A percentile compares a stretch with the other conserved stretches of the same genome.
Evolutionary conservation across 306 rosid species (phyloP).

Genomic region (Sophora flavescens): DNA sequence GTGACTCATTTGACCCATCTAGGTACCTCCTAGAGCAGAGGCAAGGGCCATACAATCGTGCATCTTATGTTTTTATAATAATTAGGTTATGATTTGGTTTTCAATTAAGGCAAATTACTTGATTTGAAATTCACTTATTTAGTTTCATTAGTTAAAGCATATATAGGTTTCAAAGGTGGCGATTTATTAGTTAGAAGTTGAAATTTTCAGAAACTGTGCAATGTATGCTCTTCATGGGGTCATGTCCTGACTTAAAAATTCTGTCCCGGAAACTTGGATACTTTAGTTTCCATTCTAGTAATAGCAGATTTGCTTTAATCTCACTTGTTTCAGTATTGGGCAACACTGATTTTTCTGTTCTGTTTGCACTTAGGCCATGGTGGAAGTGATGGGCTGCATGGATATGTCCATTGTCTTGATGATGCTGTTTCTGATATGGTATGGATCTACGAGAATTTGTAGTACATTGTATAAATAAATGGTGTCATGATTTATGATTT

Average conservation of each 20-base stretch:
- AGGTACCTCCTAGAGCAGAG: slow-evolving; percentile 16
- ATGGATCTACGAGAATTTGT: slow-evolving; percentile 26
- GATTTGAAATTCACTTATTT: background rate
- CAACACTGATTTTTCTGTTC: slow-evolving; percentile 24
- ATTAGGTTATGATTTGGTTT: background rate
- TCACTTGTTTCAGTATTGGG: background rate
- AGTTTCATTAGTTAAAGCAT: background rate
- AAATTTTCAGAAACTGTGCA: background rate
- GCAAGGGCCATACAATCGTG: slow-evolving; percentile 14
- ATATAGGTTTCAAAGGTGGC: slow-evolving; percentile 11
- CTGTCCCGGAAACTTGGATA: background rate
- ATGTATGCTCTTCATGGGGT: background rate
- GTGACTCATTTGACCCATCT: background rate
- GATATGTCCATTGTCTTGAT: slow-evolving; percentile 88
- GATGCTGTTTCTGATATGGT: slow-evolving; percentile 88
- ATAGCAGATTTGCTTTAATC: background rate
- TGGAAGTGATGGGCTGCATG: slow-evolving; percentile 94
- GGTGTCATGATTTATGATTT: background rate
- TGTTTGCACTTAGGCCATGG: slow-evolving; percentile 72
- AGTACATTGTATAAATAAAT: slow-evolving; percentile 1
- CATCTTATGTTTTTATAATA: slow-evolving; percentile 16
- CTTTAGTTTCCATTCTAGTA: background rate
- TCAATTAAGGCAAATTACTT: background rate
- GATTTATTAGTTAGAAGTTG: background rate
- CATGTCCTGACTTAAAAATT: slow-evolving; percentile 11